These are phyloP conservation scores for Canavalia gladiata DNA, from an alignment of 306 rosid genomes.

Conservation along the genomic window DNA sequence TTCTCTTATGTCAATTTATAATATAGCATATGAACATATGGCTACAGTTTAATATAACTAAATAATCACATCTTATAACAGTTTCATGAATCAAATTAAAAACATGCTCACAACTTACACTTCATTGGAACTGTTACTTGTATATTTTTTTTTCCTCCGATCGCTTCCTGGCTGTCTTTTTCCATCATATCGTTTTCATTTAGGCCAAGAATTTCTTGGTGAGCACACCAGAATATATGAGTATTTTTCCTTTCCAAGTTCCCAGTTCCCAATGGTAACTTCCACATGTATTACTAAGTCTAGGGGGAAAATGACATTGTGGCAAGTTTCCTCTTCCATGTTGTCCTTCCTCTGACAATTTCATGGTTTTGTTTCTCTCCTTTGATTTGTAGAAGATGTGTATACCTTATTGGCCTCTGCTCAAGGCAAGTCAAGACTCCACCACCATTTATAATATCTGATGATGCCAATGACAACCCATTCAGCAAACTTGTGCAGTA, in stretches of 20 bases:
- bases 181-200: neutral
- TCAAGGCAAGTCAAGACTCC: slow-evolving; percentile 70
- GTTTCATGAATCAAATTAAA: slow-evolving; percentile 21
- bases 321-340: slow-evolving; percentile 74
- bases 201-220: slow-evolving; percentile 46
- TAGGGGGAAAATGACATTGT: slow-evolving; percentile 60
- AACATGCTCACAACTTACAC: slow-evolving; percentile 16
- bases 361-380: slow-evolving; percentile 71
- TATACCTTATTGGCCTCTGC: slow-evolving; percentile 63
- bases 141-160: neutral
- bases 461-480: slow-evolving; percentile 72
- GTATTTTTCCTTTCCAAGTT: slow-evolving; percentile 15
- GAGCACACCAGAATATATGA: slow-evolving; percentile 31
- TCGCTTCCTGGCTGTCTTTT: slow-evolving; percentile 27
- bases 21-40: neutral
- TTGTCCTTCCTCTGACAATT: slow-evolving; percentile 88
- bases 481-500: slow-evolving; percentile 55
- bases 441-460: slow-evolving; percentile 68
- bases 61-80: slow-evolving; percentile 32
- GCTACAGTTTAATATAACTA: neutral
- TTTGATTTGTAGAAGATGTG: slow-evolving; percentile 75
- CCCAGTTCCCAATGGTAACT: slow-evolving; percentile 14
- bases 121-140: slow-evolving; percentile 25
- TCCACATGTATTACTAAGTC: slow-evolving; percentile 45
- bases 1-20: neutral